Evolutionary conservation across 2,329 filamentous ascomycete species (phyloP), one percentile per base, ranked within the genome.

Genomic region (Penicillium sp.): DNA sequence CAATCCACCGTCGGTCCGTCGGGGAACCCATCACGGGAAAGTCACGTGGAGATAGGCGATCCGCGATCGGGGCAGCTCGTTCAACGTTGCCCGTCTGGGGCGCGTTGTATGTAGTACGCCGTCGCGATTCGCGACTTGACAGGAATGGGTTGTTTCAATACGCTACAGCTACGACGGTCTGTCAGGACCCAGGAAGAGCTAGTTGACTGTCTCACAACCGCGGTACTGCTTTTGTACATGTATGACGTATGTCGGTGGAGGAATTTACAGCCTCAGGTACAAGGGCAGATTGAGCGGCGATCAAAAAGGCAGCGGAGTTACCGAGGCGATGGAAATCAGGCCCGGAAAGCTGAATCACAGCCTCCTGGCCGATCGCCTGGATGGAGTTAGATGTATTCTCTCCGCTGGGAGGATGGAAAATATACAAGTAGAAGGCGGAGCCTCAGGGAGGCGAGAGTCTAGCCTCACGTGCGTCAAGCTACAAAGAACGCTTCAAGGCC

Each of bases 1-100:
- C 30, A 29, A 50, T 49, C 48, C 54, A 44, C 53, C 53, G 48
- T 57, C 55, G 57, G 55, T 41, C 53, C 53, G 48, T 57, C 55
- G 57, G 55, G 38, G 59, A 60, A 61, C 50, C 50, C 39, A 14
- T 40, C 39, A 31, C 67, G 67, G 67, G 34, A 69, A 70, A 70
- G 57, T 70, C 67, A 70, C 65, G 63, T 70, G 66, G 18, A 22
- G 67, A 70, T 70, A 70, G 62, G 64, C 28, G 50, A 47, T 55
- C 47, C 61, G 64, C 28, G 50, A 47, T 55, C 47, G 52, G 52
- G 47, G 43, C 16, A 56, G 59, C 53, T 52, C 16, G 18, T n/a
- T n/a, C n/a, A n/a, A n/a, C n/a, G n/a, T 56, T 53, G 46, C 46
- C 54, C 47, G 36, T 53, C 51, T 45, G 6, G 49, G 46, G 47